Evolutionary conservation across 257 asterid genomes (phyloP).

Genomic region (Plectranthus barbatus): DNA sequence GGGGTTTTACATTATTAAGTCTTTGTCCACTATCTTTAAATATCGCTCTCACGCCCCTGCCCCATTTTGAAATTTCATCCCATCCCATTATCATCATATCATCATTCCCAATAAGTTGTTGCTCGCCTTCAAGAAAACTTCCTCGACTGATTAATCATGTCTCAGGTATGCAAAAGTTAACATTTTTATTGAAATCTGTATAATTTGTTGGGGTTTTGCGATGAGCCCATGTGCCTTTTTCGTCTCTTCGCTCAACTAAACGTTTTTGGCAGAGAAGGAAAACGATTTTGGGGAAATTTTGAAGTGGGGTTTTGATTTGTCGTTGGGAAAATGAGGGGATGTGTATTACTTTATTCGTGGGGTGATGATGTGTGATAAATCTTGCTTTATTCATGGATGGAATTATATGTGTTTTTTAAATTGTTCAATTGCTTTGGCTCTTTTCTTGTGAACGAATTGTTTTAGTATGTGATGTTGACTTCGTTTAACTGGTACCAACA

Average conservation of each 20-base stretch:
- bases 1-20: neutral
- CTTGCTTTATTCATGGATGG: neutral
- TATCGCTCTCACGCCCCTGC: conserved; percentile 9
- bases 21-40: neutral
- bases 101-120: conserved; percentile 3
- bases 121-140: neutral
- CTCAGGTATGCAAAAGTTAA: conserved; percentile 14
- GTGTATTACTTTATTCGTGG: neutral
- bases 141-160: conserved; percentile 3
- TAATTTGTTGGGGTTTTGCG: conserved; percentile 1
- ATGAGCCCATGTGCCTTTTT: neutral
- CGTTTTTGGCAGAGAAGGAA: neutral
- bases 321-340: neutral
- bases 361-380: neutral
- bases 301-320: neutral
- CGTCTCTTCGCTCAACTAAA: neutral
- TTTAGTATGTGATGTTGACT: neutral
- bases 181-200: neutral
- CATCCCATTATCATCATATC: conserved; percentile 13
- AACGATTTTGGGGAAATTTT: neutral
- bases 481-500: neutral
- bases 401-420: neutral
- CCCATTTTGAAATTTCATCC: conserved; percentile 9
- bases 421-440: neutral
- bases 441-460: neutral